Percentiles rank a stretch among this genome's conserved stretches.
Evolutionary conservation across 495 filamentous ascomycete genomes (phyloP).

Genomic region (Aspergillus saccharolyticus): DNA sequence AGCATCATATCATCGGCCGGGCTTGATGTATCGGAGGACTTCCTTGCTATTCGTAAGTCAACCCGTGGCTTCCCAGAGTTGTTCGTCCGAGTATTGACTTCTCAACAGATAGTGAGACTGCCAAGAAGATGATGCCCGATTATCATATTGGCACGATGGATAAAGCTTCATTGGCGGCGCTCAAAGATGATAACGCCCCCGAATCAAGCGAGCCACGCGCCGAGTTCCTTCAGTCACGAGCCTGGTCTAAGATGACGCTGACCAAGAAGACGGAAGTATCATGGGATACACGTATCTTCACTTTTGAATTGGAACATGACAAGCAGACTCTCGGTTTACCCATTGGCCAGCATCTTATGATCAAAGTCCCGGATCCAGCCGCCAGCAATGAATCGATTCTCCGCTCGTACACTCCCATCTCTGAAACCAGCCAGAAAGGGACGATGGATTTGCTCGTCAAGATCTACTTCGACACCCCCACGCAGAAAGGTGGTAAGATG

Average conservation of each 20-base stretch:
- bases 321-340: slow-evolving; percentile 74
- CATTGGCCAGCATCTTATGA: slow-evolving; percentile 83
- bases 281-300: slow-evolving; percentile 79
- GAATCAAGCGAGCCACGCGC: slow-evolving; percentile 38
- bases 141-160: slow-evolving; percentile 84
- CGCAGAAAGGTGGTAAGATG: slow-evolving; percentile 72
- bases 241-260: slow-evolving; percentile 68
- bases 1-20: slow-evolving; percentile 84
- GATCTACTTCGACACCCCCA: slow-evolving; percentile 65
- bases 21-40: slow-evolving; percentile 85
- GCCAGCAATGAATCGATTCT: slow-evolving; percentile 64
- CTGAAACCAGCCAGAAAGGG: slow-evolving; percentile 55
- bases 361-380: slow-evolving; percentile 66
- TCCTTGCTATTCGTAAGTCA: slow-evolving; percentile 82
- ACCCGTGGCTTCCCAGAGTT: background rate
- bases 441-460: slow-evolving; percentile 75
- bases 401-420: slow-evolving; percentile 85
- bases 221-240: slow-evolving; percentile 64
- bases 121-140: slow-evolving; percentile 83
- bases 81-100: slow-evolving; percentile 4
- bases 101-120: slow-evolving; percentile 74
- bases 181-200: slow-evolving; percentile 34
- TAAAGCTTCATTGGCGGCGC: slow-evolving; percentile 47
- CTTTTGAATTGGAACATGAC: slow-evolving; percentile 70
- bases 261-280: slow-evolving; percentile 62